Evolutionary conservation across 1,284 basidiomycete species (phyloP).

Genomic region (Tilletia walkeri): DNA sequence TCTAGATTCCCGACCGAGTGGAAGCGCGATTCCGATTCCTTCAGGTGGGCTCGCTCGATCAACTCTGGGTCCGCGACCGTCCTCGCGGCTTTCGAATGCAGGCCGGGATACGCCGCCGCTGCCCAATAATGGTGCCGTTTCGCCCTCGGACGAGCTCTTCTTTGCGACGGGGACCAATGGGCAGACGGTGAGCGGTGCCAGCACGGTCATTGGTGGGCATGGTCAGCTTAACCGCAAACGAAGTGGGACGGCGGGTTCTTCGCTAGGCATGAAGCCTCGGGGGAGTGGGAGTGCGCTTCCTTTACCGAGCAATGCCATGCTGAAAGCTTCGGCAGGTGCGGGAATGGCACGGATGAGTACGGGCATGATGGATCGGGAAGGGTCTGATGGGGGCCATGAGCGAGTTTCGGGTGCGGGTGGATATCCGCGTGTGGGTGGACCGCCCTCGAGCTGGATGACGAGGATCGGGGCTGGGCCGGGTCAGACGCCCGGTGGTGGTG

Average conservation of each 20-base stretch:
- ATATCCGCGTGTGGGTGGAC: neutral
- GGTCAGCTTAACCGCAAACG: neutral
- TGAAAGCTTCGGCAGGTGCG: neutral
- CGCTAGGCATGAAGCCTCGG: neutral
- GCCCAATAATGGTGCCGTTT: conserved; percentile 10
- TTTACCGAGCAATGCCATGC: neutral
- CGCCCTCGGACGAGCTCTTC: conserved; percentile 10
- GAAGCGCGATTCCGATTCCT: conserved; percentile 45
- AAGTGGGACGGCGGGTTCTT: neutral
- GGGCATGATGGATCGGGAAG: conserved; percentile 10
- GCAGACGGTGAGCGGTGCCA: neutral
- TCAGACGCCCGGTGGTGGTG: neutral
- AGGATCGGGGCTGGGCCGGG: conserved; percentile 2
- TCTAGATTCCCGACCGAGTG: conserved; percentile 23
- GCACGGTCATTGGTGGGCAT: neutral
- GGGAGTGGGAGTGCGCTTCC: conserved; percentile 13
- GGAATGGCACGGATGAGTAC: neutral
- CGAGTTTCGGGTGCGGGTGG: neutral
- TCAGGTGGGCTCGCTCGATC: conserved; percentile 31
- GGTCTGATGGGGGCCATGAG: conserved; percentile 5
- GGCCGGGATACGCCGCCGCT: conserved; percentile 15
- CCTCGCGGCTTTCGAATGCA: conserved; percentile 31
- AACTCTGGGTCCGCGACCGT: conserved; percentile 26
- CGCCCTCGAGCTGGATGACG: conserved; percentile 10
- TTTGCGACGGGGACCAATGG: neutral